These are phyloP conservation scores for Solanum paucissectum DNA, from an alignment of 257 asterid genomes.

Conservation along the genomic window DNA sequence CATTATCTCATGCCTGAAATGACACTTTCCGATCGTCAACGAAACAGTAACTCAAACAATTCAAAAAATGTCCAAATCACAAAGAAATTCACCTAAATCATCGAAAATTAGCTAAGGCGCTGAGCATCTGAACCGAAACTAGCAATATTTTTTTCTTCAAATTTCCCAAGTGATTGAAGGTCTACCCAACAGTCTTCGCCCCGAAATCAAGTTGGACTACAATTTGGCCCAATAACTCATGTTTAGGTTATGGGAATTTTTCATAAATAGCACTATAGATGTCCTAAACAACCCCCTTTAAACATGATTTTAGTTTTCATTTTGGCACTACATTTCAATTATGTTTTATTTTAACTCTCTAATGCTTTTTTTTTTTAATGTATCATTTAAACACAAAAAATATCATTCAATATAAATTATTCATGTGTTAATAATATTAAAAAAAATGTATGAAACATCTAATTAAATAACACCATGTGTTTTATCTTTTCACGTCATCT, in stretches of 20 bases:
- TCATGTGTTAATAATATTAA: not conserved
- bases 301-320: not conserved
- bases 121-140: not conserved
- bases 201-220: not conserved
- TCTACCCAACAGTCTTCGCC: not conserved
- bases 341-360: not conserved
- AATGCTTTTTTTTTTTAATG: not conserved
- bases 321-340: not conserved
- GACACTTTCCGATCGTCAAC: not conserved
- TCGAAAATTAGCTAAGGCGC: not conserved
- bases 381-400: no score
- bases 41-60: not conserved
- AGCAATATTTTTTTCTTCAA: not conserved
- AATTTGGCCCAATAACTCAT: not conserved
- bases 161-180: not conserved
- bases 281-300: not conserved
- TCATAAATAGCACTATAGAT: not conserved
- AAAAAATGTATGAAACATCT: not conserved
- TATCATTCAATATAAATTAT: no score
- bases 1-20: slow-evolving; percentile 34
- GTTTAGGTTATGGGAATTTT: not conserved
- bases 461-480: not conserved
- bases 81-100: not conserved
- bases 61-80: not conserved
- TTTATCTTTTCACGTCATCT: not conserved